These are phyloP conservation scores for Debaryomyces psychrophilus DNA, from an alignment of 1,139 yeast genomes.

Conservation along the genomic window DNA sequence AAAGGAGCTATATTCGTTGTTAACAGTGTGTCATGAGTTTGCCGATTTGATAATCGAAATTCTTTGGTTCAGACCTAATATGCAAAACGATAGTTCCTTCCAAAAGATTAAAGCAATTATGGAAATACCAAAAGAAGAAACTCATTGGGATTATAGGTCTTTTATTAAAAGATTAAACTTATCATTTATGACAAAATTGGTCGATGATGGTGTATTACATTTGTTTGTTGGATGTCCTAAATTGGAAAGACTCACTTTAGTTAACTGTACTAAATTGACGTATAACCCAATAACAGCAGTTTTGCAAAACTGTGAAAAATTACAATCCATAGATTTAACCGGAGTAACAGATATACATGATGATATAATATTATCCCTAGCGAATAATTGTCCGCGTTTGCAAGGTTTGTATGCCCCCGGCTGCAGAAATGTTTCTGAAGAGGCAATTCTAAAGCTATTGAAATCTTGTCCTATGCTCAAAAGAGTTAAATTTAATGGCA, in stretches of 20 bases:
- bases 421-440: conserved; percentile 69
- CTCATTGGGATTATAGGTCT: conserved; percentile 72
- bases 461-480: conserved; percentile 72
- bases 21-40: conserved; percentile 83
- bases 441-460: conserved; percentile 63
- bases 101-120: conserved; percentile 57
- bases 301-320: conserved; percentile 62
- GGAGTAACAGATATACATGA: conserved; percentile 76
- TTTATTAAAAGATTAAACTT: conserved; percentile 81
- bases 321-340: conserved; percentile 87
- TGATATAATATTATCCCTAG: conserved; percentile 69
- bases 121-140: conserved; percentile 48
- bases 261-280: conserved; percentile 71
- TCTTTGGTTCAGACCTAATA: conserved; percentile 88
- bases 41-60: conserved; percentile 78
- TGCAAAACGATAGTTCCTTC: conserved; percentile 57
- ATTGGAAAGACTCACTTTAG: conserved; percentile 82
- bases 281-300: conserved; percentile 65
- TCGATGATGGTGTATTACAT: conserved; percentile 63
- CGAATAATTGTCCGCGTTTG: conserved; percentile 69
- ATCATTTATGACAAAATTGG: conserved; percentile 68
- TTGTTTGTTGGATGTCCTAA: conserved; percentile 68
- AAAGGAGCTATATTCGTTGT: conserved; percentile 66
- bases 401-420: conserved; percentile 93
- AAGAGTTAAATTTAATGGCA: conserved; percentile 79